Percentiles rank a stretch among this genome's conserved stretches.
These are phyloP conservation scores for Allium cepa DNA, from an alignment of 106 monocot species.

Conservation along the genomic window DNA sequence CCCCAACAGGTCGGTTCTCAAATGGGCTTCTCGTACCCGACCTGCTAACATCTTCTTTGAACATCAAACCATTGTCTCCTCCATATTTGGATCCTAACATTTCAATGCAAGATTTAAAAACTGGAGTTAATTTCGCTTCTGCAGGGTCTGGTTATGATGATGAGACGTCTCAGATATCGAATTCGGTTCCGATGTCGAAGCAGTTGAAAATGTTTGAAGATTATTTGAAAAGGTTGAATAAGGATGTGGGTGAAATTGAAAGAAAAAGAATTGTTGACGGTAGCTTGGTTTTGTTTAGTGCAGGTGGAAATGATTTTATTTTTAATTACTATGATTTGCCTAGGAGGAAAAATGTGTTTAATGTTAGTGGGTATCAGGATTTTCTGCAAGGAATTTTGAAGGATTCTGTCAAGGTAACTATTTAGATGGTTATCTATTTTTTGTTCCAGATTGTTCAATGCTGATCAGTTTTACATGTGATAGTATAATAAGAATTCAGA, in stretches of 20 bases:
- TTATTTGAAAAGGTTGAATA: constrained; percentile 8
- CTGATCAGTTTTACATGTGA: too few relatives aligned
- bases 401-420: constrained; percentile 20
- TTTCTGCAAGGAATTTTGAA: constrained; percentile 17
- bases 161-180: neutral
- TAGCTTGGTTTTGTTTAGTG: constrained; percentile 8
- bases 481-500: too few relatives aligned
- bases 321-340: constrained; percentile 17
- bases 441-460: too few relatives aligned
- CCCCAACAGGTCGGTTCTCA: constrained; percentile 10
- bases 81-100: neutral
- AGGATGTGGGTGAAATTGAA: constrained; percentile 3
- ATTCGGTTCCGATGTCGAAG: neutral
- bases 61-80: constrained; percentile 2
- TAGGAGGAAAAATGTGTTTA: constrained; percentile 6
- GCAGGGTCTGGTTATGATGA: constrained; percentile 14
- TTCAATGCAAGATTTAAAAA: neutral
- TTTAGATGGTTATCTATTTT: too few relatives aligned
- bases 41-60: constrained; percentile 1
- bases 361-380: constrained; percentile 28
- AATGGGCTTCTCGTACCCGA: constrained; percentile 11
- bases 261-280: constrained; percentile 1
- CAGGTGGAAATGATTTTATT: constrained; percentile 17
- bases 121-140: constrained; percentile 17
- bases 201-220: constrained; percentile 12